A percentile compares a stretch with the other conserved stretches of the same genome.
These are phyloP conservation scores for Barbarea vulgaris DNA, from an alignment of 345 rosid species.

Conservation along the genomic window DNA sequence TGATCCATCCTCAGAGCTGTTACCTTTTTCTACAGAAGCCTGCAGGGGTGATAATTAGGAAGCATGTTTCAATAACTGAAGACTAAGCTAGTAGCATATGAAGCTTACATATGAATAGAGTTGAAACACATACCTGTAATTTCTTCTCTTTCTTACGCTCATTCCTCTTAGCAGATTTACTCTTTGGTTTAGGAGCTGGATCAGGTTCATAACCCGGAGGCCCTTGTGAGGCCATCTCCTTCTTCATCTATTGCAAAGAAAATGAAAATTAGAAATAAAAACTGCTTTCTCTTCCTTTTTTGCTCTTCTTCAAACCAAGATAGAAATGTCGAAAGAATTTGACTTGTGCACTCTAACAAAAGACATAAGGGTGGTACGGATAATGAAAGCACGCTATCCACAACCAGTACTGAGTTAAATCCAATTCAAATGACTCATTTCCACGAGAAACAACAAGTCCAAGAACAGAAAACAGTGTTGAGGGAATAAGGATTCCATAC, in stretches of 20 bases:
- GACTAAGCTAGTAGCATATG: background rate
- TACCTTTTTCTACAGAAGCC: constrained; percentile 79
- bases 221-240: constrained; percentile 64
- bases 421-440: background rate
- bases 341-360: background rate
- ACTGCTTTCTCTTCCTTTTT: background rate
- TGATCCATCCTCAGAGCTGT: constrained; percentile 46
- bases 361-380: background rate
- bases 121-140: constrained; percentile 56
- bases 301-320: background rate
- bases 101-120: constrained; percentile 7
- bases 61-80: background rate
- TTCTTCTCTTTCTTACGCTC: constrained; percentile 93
- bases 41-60: constrained; percentile 22
- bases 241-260: constrained; percentile 63
- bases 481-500: constrained; percentile 44
- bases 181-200: constrained; percentile 64
- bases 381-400: background rate
- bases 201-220: constrained; percentile 92
- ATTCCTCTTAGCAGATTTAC: constrained; percentile 77
- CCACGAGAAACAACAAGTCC: background rate
- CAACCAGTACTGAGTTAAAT: background rate
- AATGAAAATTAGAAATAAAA: background rate
- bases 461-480: constrained; percentile 8
- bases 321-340: background rate